Evolutionary conservation across 495 filamentous ascomycete genomes (phyloP).

Genomic region (Talaromyces liani): DNA sequence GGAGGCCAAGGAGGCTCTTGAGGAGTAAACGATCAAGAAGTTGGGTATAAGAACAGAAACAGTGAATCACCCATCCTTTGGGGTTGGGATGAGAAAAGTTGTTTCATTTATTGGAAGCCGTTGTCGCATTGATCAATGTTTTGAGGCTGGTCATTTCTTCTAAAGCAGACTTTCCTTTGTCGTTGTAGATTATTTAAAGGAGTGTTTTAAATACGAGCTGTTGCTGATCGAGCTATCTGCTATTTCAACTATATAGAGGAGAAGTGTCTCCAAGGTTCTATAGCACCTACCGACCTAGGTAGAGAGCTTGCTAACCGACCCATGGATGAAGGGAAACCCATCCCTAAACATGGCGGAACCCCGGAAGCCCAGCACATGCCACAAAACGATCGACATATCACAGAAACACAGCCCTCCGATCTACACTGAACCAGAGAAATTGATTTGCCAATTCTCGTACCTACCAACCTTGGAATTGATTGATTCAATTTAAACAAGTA

Average conservation of each 20-base stretch:
- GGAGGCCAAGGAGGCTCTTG: conserved; percentile 28
- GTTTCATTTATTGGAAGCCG: background rate
- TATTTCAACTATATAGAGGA: background rate
- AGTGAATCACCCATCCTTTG: background rate
- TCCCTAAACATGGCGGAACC: background rate
- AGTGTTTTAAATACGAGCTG: background rate
- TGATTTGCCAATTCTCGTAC: background rate
- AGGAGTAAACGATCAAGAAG: conserved; percentile 22
- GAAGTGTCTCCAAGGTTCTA: background rate
- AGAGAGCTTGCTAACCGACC: background rate
- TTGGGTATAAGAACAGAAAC: background rate
- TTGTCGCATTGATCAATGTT: background rate
- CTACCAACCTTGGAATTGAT: background rate
- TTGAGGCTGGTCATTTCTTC: background rate
- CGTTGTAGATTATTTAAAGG: background rate
- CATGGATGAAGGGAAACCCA: background rate
- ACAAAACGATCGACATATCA: background rate
- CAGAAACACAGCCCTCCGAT: background rate
- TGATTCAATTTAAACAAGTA: background rate
- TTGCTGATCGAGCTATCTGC: background rate
- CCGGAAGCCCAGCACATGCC: background rate
- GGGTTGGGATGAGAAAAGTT: background rate
- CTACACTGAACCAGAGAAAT: background rate
- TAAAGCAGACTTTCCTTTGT: conserved; percentile 4
- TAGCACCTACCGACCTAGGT: background rate